Conservation (phyloP, 768 basidiomycete genomes). For the Phanerochaete sordida region DNA sequence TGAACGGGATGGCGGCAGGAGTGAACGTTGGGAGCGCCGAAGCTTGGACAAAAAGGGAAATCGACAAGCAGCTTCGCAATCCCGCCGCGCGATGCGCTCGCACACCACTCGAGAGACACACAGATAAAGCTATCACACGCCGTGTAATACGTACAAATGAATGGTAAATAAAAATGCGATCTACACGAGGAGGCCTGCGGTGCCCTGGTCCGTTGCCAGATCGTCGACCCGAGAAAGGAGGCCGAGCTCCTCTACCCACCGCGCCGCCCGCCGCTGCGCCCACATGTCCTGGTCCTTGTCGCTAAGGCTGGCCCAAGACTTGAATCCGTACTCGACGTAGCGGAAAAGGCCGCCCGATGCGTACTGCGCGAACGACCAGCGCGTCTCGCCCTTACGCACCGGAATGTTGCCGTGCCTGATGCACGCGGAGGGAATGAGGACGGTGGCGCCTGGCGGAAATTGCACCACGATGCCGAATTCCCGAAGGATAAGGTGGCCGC, state of each 20-base stretch:
- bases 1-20: too few species aligned
- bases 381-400: slow-evolving; percentile 5
- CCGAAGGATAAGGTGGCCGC: slow-evolving; percentile 13
- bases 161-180: not conserved
- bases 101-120: too few species aligned
- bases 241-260: not conserved
- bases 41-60: too few species aligned
- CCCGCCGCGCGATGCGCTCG: too few species aligned
- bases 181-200: not conserved
- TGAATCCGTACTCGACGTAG: slow-evolving; percentile 9
- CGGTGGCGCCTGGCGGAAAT: slow-evolving; percentile 12
- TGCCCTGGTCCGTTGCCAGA: not conserved
- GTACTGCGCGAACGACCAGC: slow-evolving; percentile 17
- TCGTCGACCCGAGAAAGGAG: not conserved
- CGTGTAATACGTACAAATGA: not conserved
- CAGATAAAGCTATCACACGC: not conserved
- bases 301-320: not conserved
- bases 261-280: not conserved
- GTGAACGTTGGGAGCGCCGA: too few species aligned
- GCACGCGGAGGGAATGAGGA: slow-evolving; percentile 15
- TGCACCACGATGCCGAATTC: slow-evolving; percentile 9
- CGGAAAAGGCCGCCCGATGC: slow-evolving; percentile 14
- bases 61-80: too few species aligned
- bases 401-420: slow-evolving; percentile 12
- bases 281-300: not conserved